These are phyloP conservation scores for Starmerella apis DNA, from an alignment of 805 yeast species.

Conservation along the genomic window DNA sequence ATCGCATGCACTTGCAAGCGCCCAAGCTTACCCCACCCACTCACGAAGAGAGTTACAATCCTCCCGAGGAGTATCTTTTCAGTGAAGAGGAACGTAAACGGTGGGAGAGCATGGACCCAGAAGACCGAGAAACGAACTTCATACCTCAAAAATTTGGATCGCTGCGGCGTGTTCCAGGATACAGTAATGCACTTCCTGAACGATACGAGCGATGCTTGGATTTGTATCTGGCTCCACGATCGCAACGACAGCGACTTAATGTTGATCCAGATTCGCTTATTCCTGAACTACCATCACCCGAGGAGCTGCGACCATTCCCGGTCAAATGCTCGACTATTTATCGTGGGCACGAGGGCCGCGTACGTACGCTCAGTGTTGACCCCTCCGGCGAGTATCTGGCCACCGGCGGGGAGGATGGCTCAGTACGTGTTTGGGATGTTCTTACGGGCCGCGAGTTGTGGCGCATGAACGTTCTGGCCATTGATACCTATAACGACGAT, in stretches of 20 bases:
- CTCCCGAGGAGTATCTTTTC: conserved; percentile 88
- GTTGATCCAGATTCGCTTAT: conserved; percentile 93
- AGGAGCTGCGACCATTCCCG: conserved; percentile 95
- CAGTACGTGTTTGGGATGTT: conserved; percentile 93
- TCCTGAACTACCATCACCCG: conserved; percentile 94
- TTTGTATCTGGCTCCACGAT: conserved; percentile 90
- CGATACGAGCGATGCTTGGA: conserved; percentile 90
- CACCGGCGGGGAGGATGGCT: conserved; percentile 95
- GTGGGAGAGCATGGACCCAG: conserved; percentile 61
- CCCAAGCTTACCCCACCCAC: conserved; percentile 96
- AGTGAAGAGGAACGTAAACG: conserved; percentile 63
- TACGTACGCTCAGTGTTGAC: conserved; percentile 73
- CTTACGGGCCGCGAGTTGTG: conserved; percentile 89
- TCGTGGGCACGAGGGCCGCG: conserved; percentile 72
- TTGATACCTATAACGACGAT: conserved; percentile 30
- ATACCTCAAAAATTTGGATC: conserved; percentile 73
- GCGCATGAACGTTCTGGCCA: conserved; percentile 34
- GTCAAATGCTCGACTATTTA: conserved; percentile 74
- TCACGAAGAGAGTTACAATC: conserved; percentile 91
- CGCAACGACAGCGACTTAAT: conserved; percentile 76
- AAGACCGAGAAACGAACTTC: conserved; percentile 68
- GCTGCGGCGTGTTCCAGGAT: conserved; percentile 88
- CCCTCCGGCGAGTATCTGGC: conserved; percentile 92
- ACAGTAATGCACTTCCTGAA: conserved; percentile 74
- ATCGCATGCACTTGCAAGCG: conserved; percentile 80